Evolutionary conservation across 352 stramenopile genomes (phyloP).

Genomic region (Phytophthora pisi): DNA sequence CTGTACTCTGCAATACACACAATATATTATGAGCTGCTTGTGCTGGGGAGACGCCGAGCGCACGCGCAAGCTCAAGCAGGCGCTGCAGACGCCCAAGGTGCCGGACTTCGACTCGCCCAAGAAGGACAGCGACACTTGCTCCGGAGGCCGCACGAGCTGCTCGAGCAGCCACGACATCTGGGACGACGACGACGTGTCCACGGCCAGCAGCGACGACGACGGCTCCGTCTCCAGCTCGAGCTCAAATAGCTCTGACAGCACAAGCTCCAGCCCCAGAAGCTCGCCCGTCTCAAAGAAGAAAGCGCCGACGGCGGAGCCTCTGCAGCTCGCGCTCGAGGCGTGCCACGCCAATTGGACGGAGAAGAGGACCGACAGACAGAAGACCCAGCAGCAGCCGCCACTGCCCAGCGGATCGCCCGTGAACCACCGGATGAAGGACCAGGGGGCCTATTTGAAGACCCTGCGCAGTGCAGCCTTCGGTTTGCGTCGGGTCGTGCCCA

Average conservation of each 20-base stretch:
- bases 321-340: conserved; percentile 26
- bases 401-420: conserved; percentile 15
- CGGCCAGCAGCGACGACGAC: conserved; percentile 37
- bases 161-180: conserved; percentile 49
- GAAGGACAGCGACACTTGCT: conserved; percentile 42
- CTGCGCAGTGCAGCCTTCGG: conserved; percentile 10
- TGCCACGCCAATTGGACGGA: conserved; percentile 25
- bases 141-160: conserved; percentile 47
- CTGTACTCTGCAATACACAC: no score
- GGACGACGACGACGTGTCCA: conserved; percentile 58
- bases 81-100: conserved; percentile 12
- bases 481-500: conserved; percentile 46
- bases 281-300: conserved; percentile 19
- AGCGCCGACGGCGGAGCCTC: neutral
- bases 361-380: conserved; percentile 18
- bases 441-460: conserved; percentile 14
- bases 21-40: neutral
- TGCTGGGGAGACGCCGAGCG: conserved; percentile 49
- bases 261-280: no score
- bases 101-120: neutral
- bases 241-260: no score
- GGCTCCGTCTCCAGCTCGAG: conserved; percentile 31
- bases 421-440: conserved; percentile 21
- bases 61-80: conserved; percentile 42
- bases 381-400: conserved; percentile 15